Conservation (phyloP, 208 protist genomes). For the Trypanosoma boissoni region DNA sequence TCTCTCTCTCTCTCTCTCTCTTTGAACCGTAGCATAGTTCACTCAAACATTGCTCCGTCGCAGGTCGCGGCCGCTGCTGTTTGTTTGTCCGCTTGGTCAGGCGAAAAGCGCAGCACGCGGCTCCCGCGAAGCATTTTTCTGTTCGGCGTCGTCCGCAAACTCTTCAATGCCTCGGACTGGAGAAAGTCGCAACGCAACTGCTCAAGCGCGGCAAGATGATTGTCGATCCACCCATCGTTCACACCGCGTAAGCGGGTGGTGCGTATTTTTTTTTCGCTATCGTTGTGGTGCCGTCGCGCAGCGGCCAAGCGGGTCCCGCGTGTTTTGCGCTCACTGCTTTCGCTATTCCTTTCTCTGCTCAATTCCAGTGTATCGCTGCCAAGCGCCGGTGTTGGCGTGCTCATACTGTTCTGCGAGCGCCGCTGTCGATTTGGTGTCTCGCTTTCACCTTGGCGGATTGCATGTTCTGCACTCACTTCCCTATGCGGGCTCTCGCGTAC, state of each 20-base stretch:
- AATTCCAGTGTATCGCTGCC: no score
- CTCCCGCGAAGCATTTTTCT: slow-evolving; percentile 3
- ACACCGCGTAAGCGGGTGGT: slow-evolving; percentile 5
- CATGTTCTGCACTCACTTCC: no score
- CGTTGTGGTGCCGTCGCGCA: not conserved
- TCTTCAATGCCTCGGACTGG: slow-evolving; percentile 17
- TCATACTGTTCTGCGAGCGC: no score
- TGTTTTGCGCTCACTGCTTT: no score
- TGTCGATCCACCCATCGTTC: slow-evolving; percentile 23
- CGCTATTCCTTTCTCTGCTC: no score
- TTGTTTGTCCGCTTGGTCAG: slow-evolving; percentile 2
- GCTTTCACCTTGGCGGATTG: no score
- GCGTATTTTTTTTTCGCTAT: slow-evolving; percentile 11
- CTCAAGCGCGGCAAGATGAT: slow-evolving; percentile 28
- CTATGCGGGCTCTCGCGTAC: no score
- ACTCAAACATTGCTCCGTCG: not conserved
- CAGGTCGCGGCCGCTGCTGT: not conserved
- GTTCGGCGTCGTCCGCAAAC: slow-evolving; percentile 19
- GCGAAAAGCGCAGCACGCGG: not conserved
- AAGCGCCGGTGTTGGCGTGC: no score
- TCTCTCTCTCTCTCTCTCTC: no score
- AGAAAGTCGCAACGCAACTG: slow-evolving; percentile 33
- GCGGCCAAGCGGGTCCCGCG: no score
- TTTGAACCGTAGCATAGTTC: no score
- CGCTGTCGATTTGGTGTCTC: no score